Conservation (phyloP, 2,329 filamentous ascomycete species). For the Botryotinia calthae region DNA sequence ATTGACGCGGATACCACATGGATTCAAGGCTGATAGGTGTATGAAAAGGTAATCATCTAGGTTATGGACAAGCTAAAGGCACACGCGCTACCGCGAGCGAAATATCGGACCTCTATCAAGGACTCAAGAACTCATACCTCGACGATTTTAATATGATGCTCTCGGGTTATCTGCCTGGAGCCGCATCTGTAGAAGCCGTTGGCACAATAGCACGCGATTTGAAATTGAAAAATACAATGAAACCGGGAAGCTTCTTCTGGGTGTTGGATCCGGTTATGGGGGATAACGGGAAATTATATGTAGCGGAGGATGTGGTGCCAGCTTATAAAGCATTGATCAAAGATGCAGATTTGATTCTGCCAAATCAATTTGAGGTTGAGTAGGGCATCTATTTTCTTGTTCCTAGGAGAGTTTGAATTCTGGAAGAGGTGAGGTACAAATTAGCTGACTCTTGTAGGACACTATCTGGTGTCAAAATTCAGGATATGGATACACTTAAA, state of each 20-base stretch:
- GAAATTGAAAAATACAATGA: slow-evolving; percentile 59
- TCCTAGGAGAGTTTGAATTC: not conserved
- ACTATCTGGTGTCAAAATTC: slow-evolving; percentile 81
- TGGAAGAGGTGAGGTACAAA: not conserved
- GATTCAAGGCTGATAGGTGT: slow-evolving; percentile 13
- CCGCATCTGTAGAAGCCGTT: slow-evolving; percentile 77
- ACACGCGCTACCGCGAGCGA: slow-evolving; percentile 78
- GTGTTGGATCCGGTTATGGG: slow-evolving; percentile 98
- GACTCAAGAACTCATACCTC: slow-evolving; percentile 78
- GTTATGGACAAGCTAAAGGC: slow-evolving; percentile 85
- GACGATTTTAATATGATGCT: slow-evolving; percentile 92
- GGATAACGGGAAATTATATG: slow-evolving; percentile 88
- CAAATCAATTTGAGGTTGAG: slow-evolving; percentile 98
- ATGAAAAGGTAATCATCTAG: slow-evolving; percentile 82
- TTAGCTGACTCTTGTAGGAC: slow-evolving; percentile 51
- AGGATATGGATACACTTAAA: slow-evolving; percentile 68
- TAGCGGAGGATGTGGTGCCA: slow-evolving; percentile 85
- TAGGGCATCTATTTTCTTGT: slow-evolving; percentile 45
- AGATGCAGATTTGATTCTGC: slow-evolving; percentile 86
- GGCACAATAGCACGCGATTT: slow-evolving; percentile 81
- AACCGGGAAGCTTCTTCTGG: slow-evolving; percentile 87
- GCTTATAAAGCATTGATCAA: slow-evolving; percentile 79
- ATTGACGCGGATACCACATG: slow-evolving; percentile 3
- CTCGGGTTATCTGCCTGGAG: slow-evolving; percentile 90
- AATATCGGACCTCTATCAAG: slow-evolving; percentile 79